Evolutionary conservation across 805 yeast genomes (phyloP), one percentile per base, ranked within the genome.

Genomic region (Komagataella phaffii): DNA sequence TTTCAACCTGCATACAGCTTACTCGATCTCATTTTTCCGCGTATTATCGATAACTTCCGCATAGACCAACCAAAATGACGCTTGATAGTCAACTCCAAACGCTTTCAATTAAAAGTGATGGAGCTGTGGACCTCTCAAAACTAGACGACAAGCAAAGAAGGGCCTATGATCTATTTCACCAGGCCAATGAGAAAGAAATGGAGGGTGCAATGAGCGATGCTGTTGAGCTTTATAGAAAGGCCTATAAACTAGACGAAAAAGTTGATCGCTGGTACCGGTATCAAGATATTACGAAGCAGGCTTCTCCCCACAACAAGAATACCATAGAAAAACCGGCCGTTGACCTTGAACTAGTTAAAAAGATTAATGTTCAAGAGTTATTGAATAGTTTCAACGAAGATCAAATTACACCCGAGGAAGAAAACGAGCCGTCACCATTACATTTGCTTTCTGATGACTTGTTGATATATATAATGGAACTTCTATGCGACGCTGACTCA

Each of bases 151-250:
- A 30, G 6, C 40, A 30, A 10, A 30, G 40, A 30, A 88, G 46
- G 72, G 70, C 50, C 6, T 10, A 30, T 30, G 40, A 30, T 30
- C 66, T 77, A 19, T 88, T 86, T 69, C 88, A 84, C 57, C 64
- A 72, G 50, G 96, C 88, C 2, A 77, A 82, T 0, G 78, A 74
- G 49, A 82, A 82, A 59, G 96, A 89, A 64, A 69, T 75, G 40
- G 76, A 72, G 49, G 96, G 96, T 0, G 70, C 79, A 54, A 74
- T 88, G 79, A 75, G 86, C n/a, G 96, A 88, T 59, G 96, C 96
- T 1, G 80, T 87, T 24, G 76, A 71, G 49, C 75, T 68, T 56
- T 89, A 89, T 64, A 70, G 95, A 55, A 72, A 74, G 55, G 96
- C 96, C 2, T 76, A 81, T 62, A 80, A 75, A 58, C 64, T 80